Evolutionary conservation across 2,329 filamentous ascomycete genomes (phyloP), one percentile per base, ranked within the genome.

Genomic region (Fusarium torulosum): DNA sequence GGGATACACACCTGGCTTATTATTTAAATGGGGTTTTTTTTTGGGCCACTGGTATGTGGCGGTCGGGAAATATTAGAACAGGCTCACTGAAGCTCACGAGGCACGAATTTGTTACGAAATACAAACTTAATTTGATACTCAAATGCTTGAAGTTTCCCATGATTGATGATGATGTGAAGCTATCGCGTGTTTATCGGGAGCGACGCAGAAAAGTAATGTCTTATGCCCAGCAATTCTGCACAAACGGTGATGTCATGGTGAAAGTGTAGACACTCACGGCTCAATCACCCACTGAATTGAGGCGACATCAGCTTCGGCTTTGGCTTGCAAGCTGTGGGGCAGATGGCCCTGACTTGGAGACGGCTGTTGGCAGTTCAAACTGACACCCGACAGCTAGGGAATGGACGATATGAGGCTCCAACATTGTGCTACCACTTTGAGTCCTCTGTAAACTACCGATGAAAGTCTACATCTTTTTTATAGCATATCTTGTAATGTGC

Each of bases 41-140:
- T 47, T 31, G 42, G 25, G 17, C 15, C 15, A 21, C 14, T 4
- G 38, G 5, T 11, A 19, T 15, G 21, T 27, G 37, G 11, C 14
- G 40, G 31, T 9, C 6, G 8, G 31, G 57, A 43, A 31, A 37
- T n/a, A 50, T 23, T 45, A 62, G 60, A 57, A 31, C 15, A 23
- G 40, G 27, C 60, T 41, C 33, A 45, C 14, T 13, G 9, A 29
- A 38, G 51, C 35, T 45, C 14, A 63, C 21, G 20, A 29, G 41
- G 51, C 37, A 63, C 40, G 60, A 63, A 49, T 47, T 47, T 25
- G 45, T 40, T 14, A 58, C 37, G 42, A 46, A 23, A 63, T 51
- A 63, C 14, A 63, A 8, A 37, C n/a, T 38, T 51, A 43, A 58
- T 63, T 63, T 21, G 6, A 57, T 10, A 37, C n/a, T 23, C n/a